Base-by-base conservation (phyloP, 2,329 filamentous ascomycete species). In the Chaetomium globosum region DNA sequence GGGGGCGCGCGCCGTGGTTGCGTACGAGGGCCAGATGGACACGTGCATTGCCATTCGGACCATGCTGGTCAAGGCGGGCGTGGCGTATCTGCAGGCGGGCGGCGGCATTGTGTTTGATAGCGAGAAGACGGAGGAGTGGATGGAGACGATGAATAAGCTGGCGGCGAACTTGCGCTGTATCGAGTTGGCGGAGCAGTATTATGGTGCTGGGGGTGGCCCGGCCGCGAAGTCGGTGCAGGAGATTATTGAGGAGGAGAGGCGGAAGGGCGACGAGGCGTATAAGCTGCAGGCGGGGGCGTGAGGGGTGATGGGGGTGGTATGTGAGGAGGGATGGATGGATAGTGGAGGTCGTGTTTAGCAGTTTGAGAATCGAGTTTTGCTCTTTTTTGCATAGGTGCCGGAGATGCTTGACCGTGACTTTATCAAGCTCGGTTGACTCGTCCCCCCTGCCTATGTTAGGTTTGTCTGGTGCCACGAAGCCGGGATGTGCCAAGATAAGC, bases 31-130 rank as follows among this genome's bases (percentile, higher is more conserved):
- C 7, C 91, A 91, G 26, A 97, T 97, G 93, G 93, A 97, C 73
- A 96, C 91, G 9, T 89, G 87, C 73, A 89, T 89, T 71, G 87
- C 87, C 16, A 83, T 97, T 74, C 85, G 95, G 53, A 99, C 95
- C 6, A 99, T 99, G 95, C 79, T 97, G 74, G 85, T 94, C 67
- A 97, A 97, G 80, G 91, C 96, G 66, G 91, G 91, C 0, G 84
- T 95, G 64, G 94, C 93, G 3, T 98, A 97, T 80, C 83, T 99
- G 68, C 95, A 99, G 74, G 86, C 87, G n/a, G 85, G 90, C 16
- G 93, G 93, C 43, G 93, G 93, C 33, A 97, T 97, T 73, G 93
- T 97, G 52, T 97, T 94, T 74, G 95, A 98, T 78, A 96, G 91
- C 49, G 93, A 96, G 75, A 90, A 84, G 71, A 89, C 90, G 73